Base-by-base conservation (phyloP, 768 basidiomycete species). In the Kwoniella bestiolae region DNA sequence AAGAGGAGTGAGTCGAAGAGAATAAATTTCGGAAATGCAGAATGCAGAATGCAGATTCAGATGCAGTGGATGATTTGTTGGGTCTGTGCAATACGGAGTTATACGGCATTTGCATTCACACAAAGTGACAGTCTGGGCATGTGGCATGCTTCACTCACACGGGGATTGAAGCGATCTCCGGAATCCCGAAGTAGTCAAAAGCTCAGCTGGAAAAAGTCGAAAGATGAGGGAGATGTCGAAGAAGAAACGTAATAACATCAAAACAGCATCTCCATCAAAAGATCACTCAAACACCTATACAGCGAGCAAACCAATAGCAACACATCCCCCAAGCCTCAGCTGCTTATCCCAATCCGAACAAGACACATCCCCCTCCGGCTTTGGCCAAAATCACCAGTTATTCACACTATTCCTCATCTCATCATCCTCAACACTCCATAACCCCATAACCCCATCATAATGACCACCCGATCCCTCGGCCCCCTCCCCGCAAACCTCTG, bases 401-500 rank as follows among this genome's bases (percentile, higher is more conserved):
- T 18, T 41, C 38, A 8, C 18, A 8, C 38, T 8, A 41, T 41
- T 8, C 38, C 18, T 41, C 8, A 41, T 2, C n/a, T 25, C 46
- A 25, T 21, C 11, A 47, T 25, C 5, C 25, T 51, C 25, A 11
- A 23, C 16, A 12, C 5, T 31, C 6, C n/a, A n/a, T n/a, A n/a
- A n/a, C n/a, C n/a, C 9, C 23, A 25, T 26, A n/a, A 52, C 7
- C 25, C 31, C 2, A 8, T 31, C 45, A 56, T 26, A 16, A 61
- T 60, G 63, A 41, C 63, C 5, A 60, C 52, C 25, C 46, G 41
- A 59, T 45, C 59, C 29, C 67, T 73, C 67, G 68, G 67, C 35
- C 53, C 70, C 28, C 65, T 77, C 7, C 83, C 94, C 0, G 87
- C 90, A 81, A 87, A 92, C 81, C 89, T 98, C 71, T 94, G 92